A percentile compares a stretch with the other conserved stretches of the same genome.
Conservation (phyloP, 345 rosid genomes). For the Euclidium syriacum region DNA sequence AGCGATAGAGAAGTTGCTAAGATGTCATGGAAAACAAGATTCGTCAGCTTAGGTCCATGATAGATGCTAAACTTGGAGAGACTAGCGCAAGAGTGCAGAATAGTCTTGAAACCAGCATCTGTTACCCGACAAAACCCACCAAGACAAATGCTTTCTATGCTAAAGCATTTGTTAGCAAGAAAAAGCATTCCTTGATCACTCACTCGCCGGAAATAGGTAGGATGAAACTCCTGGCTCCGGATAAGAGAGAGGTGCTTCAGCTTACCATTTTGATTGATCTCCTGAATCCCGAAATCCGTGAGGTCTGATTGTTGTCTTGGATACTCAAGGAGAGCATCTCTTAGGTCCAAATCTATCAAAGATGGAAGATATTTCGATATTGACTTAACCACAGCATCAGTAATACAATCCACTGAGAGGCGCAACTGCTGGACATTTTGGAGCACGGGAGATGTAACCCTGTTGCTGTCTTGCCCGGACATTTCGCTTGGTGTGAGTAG, state of each 20-base stretch:
- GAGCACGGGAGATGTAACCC: conserved; percentile 38
- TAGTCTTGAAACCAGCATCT: conserved; percentile 76
- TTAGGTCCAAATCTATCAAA: conserved; percentile 78
- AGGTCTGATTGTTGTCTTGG: conserved; percentile 66
- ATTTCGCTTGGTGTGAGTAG: conserved; percentile 48
- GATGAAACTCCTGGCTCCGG: conserved; percentile 70
- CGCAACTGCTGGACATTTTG: conserved; percentile 64
- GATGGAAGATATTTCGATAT: conserved; percentile 61
- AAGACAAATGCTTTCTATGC: conserved; percentile 78
- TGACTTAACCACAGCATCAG: conserved; percentile 62
- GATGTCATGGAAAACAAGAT: conserved; percentile 87
- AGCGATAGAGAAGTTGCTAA: conserved; percentile 70
- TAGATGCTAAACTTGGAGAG: conserved; percentile 71
- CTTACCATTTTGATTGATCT: conserved; percentile 66
- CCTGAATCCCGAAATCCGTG: conserved; percentile 79
- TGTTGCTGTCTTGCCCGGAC: conserved; percentile 29
- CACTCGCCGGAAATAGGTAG: conserved; percentile 70
- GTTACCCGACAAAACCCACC: conserved; percentile 92
- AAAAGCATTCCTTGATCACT: conserved; percentile 88
- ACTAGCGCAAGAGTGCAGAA: conserved; percentile 76
- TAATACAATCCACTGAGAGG: conserved; percentile 75
- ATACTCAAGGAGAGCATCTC: conserved; percentile 73
- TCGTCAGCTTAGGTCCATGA: conserved; percentile 69
- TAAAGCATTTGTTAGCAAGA: conserved; percentile 79
- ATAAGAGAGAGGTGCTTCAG: conserved; percentile 76